A percentile compares a stretch with the other conserved stretches of the same genome.
phyloP scores from a whole-genome alignment of 2,329 filamentous ascomycete species.

The Pseudocercospora fuligena region DNA sequence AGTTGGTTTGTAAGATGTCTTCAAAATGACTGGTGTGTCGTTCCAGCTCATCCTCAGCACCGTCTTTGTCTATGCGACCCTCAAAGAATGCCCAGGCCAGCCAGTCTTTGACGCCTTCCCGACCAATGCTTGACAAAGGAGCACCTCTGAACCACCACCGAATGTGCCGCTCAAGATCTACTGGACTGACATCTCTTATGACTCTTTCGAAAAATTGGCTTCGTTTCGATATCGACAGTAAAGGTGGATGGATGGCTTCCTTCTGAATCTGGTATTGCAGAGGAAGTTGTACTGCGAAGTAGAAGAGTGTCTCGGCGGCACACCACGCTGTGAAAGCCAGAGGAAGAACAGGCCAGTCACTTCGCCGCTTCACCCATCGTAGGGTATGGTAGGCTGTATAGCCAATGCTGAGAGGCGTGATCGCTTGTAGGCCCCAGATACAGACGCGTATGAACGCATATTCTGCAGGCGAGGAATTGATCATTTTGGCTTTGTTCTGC shows the following conservation, averaged over 20 bases:
- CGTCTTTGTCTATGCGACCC: slow-evolving; percentile 64
- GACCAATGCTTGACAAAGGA: slow-evolving; percentile 60
- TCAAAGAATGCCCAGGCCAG: slow-evolving; percentile 67
- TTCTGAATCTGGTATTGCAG: slow-evolving; percentile 56
- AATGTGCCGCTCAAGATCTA: slow-evolving; percentile 61
- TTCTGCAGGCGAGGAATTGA: slow-evolving; percentile 24
- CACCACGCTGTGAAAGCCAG: slow-evolving; percentile 17
- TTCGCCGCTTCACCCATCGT: neutral
- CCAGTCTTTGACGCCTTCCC: slow-evolving; percentile 70
- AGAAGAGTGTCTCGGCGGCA: slow-evolving; percentile 20
- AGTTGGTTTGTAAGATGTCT: slow-evolving; percentile 48
- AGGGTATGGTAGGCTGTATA: slow-evolving; percentile 12
- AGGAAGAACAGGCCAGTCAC: slow-evolving; percentile 13
- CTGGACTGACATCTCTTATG: slow-evolving; percentile 54
- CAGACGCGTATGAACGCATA: slow-evolving; percentile 29
- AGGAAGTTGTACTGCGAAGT: slow-evolving; percentile 44
- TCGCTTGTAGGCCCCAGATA: slow-evolving; percentile 21
- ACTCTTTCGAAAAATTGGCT: slow-evolving; percentile 62
- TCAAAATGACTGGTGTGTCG: slow-evolving; percentile 61
- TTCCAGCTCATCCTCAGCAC: slow-evolving; percentile 61
- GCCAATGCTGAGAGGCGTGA: slow-evolving; percentile 17
- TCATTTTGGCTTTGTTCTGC: slow-evolving; percentile 21
- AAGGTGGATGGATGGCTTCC: slow-evolving; percentile 56
- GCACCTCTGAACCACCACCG: slow-evolving; percentile 69
- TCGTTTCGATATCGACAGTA: slow-evolving; percentile 54